These are phyloP conservation scores for Aspergillus caelatus DNA, from an alignment of 2,329 filamentous ascomycete species.

Conservation along the genomic window DNA sequence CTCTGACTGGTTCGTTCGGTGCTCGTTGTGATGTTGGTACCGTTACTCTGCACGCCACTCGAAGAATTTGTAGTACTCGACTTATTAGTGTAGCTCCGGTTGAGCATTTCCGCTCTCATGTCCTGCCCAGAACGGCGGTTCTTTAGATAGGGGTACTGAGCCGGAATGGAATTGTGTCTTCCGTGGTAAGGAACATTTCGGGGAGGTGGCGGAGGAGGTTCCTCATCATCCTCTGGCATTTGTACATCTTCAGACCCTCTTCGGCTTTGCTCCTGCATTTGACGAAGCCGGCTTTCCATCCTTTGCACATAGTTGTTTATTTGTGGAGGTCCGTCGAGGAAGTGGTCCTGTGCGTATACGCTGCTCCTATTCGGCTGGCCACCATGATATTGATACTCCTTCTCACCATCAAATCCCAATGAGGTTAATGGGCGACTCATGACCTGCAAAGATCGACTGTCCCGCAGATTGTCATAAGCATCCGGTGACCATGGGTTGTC, in stretches of 20 bases:
- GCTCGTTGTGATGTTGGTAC: conserved; percentile 66
- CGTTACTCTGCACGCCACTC: conserved; percentile 68
- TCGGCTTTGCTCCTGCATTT: conserved; percentile 62
- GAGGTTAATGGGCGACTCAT: conserved; percentile 69
- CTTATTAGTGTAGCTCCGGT: conserved; percentile 83
- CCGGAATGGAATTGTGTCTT: conserved; percentile 47
- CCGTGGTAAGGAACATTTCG: conserved; percentile 51
- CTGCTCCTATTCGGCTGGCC: conserved; percentile 56
- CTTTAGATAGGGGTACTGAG: conserved; percentile 39
- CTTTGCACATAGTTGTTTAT: conserved; percentile 85
- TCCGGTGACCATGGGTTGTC: conserved; percentile 85
- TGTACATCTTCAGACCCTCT: conserved; percentile 54
- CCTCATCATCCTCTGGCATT: conserved; percentile 51
- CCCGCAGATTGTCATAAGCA: conserved; percentile 66
- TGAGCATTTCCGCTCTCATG: conserved; percentile 68
- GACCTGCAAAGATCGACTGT: conserved; percentile 35
- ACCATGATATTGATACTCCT: conserved; percentile 59
- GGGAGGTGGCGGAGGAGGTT: conserved; percentile 65
- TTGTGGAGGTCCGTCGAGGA: conserved; percentile 64
- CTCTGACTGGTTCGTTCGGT: conserved; percentile 80
- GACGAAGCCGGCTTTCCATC: conserved; percentile 82
- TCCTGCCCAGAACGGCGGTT: conserved; percentile 67
- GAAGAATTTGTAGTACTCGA: conserved; percentile 82
- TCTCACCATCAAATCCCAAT: conserved; percentile 64
- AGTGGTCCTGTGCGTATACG: conserved; percentile 38